Evolutionary conservation across 805 yeast species (phyloP).

Genomic region (Yarrowia yakushimensis): DNA sequence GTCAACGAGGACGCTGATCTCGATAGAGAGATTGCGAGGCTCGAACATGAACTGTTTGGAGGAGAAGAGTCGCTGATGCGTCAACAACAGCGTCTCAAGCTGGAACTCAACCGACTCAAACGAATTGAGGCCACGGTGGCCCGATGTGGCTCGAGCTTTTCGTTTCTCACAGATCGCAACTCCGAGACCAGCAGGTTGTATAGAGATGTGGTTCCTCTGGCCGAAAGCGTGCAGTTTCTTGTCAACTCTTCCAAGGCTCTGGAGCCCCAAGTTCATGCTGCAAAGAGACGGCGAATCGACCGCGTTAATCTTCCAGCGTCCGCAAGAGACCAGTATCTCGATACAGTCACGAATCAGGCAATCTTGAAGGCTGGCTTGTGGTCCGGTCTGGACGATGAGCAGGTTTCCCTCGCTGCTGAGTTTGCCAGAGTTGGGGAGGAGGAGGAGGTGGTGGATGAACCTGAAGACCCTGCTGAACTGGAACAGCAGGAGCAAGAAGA

Average conservation of each 20-base stretch:
- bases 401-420: neutral
- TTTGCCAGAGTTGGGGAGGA: neutral
- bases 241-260: neutral
- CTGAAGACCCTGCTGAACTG: no score
- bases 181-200: neutral
- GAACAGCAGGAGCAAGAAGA: neutral
- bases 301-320: neutral
- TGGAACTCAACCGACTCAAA: neutral
- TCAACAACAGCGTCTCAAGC: conserved; percentile 1
- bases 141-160: neutral
- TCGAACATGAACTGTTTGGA: conserved; percentile 28
- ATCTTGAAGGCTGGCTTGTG: neutral
- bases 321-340: conserved; percentile 15
- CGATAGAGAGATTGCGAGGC: conserved; percentile 27
- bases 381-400: conserved; percentile 18
- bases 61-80: conserved; percentile 16
- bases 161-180: neutral
- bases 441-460: neutral
- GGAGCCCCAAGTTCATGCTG: neutral
- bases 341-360: conserved; percentile 10
- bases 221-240: conserved; percentile 15
- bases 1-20: conserved; percentile 23
- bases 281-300: neutral
- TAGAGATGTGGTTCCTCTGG: conserved; percentile 1
- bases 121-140: conserved; percentile 2